A percentile compares a stretch with the other conserved stretches of the same genome.
Conservation (phyloP, 192 early-diverging fungal genomes). For the Coemansia sp. region DNA sequence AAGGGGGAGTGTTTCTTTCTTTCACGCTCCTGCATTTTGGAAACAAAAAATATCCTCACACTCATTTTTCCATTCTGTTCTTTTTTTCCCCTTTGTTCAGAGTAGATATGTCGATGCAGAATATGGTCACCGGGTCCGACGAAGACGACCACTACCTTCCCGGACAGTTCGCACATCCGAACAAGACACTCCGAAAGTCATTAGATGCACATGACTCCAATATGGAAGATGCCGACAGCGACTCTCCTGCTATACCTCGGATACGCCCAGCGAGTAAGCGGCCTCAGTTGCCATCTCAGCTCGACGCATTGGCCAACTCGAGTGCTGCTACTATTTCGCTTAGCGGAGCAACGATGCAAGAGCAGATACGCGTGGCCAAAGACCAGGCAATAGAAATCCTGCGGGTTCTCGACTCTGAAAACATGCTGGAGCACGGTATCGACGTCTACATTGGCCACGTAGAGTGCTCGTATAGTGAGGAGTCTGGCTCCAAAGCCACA, state of each 20-base stretch:
- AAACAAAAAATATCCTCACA: slow-evolving; percentile 9
- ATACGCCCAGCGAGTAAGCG: neutral
- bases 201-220: slow-evolving; percentile 8
- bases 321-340: slow-evolving; percentile 8
- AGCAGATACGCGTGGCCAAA: slow-evolving; percentile 47
- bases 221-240: slow-evolving; percentile 6
- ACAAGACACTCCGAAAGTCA: slow-evolving; percentile 37
- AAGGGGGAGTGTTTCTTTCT: neutral
- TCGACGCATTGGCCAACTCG: slow-evolving; percentile 9
- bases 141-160: slow-evolving; percentile 57
- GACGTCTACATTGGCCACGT: slow-evolving; percentile 38
- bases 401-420: slow-evolving; percentile 28
- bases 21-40: neutral
- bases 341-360: slow-evolving; percentile 10
- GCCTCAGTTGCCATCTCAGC: slow-evolving; percentile 12
- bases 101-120: slow-evolving; percentile 34
- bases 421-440: slow-evolving; percentile 25
- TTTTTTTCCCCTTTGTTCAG: slow-evolving; percentile 3
- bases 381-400: slow-evolving; percentile 46
- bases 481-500: slow-evolving; percentile 18
- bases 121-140: slow-evolving; percentile 30
- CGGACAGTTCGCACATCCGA: slow-evolving; percentile 50
- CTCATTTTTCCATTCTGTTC: neutral
- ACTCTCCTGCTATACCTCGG: neutral
- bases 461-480: slow-evolving; percentile 42